Percentiles rank a stretch among this genome's conserved stretches.
Evolutionary conservation across 2,329 filamentous ascomycete species (phyloP).

Genomic region (Didymella pinodella): DNA sequence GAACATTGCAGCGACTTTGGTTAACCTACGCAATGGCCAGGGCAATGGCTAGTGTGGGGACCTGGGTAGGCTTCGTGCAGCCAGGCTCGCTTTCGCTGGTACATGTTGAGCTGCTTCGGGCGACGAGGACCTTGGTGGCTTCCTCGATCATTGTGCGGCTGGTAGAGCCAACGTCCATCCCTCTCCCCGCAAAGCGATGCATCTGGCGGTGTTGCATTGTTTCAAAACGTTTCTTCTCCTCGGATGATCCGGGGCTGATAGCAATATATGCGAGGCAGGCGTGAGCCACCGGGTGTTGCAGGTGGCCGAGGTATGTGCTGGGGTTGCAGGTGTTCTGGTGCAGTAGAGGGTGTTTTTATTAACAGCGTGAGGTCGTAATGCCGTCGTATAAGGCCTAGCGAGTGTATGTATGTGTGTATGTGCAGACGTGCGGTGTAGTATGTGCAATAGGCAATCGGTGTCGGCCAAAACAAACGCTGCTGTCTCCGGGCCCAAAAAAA

Average conservation of each 20-base stretch:
- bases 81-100: conserved; percentile 45
- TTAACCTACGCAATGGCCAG: conserved; percentile 46
- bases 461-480: conserved; percentile 29
- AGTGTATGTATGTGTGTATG: conserved; percentile 9
- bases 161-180: conserved; percentile 29
- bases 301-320: conserved; percentile 16
- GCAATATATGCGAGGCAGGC: conserved; percentile 31
- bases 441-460: conserved; percentile 8
- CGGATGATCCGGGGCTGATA: conserved; percentile 27
- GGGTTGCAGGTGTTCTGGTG: neutral
- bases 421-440: conserved; percentile 7
- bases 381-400: conserved; percentile 34
- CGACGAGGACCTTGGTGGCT: conserved; percentile 39
- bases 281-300: conserved; percentile 16
- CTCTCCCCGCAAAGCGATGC: conserved; percentile 41
- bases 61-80: conserved; percentile 48
- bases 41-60: conserved; percentile 45
- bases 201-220: conserved; percentile 44
- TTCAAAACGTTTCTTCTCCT: conserved; percentile 22
- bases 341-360: conserved; percentile 33
- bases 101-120: conserved; percentile 36
- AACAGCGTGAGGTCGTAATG: conserved; percentile 49
- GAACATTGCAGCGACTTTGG: neutral
- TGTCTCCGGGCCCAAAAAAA: conserved; percentile 44
- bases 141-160: conserved; percentile 37